These are phyloP conservation scores for Neurospora sp. DNA, from an alignment of 2,329 filamentous ascomycete genomes.

Conservation along the genomic window DNA sequence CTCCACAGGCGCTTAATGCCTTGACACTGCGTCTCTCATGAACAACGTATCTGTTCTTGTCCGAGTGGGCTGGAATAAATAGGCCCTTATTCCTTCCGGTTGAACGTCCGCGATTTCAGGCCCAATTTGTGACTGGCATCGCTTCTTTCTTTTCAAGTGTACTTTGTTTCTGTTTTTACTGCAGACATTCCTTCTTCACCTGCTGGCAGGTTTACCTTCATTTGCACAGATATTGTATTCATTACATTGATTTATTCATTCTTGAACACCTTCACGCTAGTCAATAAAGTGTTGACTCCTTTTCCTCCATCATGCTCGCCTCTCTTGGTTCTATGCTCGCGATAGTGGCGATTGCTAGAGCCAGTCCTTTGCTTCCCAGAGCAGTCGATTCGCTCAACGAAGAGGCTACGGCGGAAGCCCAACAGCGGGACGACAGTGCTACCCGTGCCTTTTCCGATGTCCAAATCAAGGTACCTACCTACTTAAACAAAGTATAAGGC, in stretches of 20 bases:
- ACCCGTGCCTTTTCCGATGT: slow-evolving; percentile 33
- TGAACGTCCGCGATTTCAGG: not conserved
- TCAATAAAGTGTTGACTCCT: not conserved
- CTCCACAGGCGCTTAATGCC: not conserved
- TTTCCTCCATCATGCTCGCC: slow-evolving; percentile 13
- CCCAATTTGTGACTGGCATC: slow-evolving; percentile 16
- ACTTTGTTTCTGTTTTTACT: slow-evolving; percentile 11
- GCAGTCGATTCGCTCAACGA: slow-evolving; percentile 32
- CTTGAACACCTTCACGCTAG: not conserved
- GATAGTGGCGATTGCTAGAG: slow-evolving; percentile 19
- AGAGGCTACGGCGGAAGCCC: slow-evolving; percentile 33
- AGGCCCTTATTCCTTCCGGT: not conserved
- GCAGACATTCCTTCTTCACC: slow-evolving; percentile 9
- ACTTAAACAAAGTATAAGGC: not conserved
- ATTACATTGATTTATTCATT: slow-evolving; percentile 3
- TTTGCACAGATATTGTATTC: slow-evolving; percentile 9
- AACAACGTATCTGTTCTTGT: not conserved
- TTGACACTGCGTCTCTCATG: not conserved
- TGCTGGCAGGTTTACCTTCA: slow-evolving; percentile 26
- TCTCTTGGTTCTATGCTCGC: slow-evolving; percentile 18
- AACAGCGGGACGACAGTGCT: slow-evolving; percentile 33
- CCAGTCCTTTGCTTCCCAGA: slow-evolving; percentile 22
- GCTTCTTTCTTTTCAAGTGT: slow-evolving; percentile 11
- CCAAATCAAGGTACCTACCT: slow-evolving; percentile 26
- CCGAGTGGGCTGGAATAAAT: not conserved